phyloP scores from a whole-genome alignment of 2,329 filamentous ascomycete genomes.

The Arthrobotrys megalospora region DNA sequence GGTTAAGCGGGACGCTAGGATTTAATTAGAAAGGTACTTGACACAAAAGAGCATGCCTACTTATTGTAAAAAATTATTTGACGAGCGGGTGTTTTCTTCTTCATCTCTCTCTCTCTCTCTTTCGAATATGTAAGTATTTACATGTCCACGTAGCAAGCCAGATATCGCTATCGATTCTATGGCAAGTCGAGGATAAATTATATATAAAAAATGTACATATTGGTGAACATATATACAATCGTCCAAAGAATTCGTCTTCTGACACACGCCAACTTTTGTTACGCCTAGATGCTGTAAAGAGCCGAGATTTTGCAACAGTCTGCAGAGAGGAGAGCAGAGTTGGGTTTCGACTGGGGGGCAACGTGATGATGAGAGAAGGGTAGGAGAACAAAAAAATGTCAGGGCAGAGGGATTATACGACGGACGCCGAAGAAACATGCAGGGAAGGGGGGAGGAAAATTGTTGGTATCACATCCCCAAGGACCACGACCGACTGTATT shows the following conservation, averaged over 20 bases:
- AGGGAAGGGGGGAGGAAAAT: slow-evolving; percentile 1
- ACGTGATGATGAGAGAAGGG: not conserved
- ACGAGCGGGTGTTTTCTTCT: not conserved
- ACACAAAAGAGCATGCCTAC: not conserved
- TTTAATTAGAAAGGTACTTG: slow-evolving; percentile 8
- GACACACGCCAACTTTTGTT: slow-evolving; percentile 9
- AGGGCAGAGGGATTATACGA: not conserved
- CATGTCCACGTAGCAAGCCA: slow-evolving; percentile 27
- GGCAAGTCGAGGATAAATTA: not conserved
- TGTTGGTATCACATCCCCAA: not conserved
- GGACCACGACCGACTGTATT: not conserved
- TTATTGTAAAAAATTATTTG: not conserved
- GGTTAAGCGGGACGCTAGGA: slow-evolving; percentile 60
- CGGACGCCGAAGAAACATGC: slow-evolving; percentile 5
- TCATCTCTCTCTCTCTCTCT: not conserved
- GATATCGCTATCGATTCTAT: not conserved
- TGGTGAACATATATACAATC: slow-evolving; percentile 50
- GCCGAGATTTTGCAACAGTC: slow-evolving; percentile 31
- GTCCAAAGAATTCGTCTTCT: slow-evolving; percentile 14
- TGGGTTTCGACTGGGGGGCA: slow-evolving; percentile 10
- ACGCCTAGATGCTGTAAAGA: slow-evolving; percentile 19
- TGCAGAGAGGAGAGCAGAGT: slow-evolving; percentile 23
- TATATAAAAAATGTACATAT: slow-evolving; percentile 54
- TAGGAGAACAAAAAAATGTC: not conserved
- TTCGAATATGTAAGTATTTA: slow-evolving; percentile 38